Evolutionary conservation across 2,329 filamentous ascomycete genomes (phyloP).

Genomic region (Teratosphaeria viscida): DNA sequence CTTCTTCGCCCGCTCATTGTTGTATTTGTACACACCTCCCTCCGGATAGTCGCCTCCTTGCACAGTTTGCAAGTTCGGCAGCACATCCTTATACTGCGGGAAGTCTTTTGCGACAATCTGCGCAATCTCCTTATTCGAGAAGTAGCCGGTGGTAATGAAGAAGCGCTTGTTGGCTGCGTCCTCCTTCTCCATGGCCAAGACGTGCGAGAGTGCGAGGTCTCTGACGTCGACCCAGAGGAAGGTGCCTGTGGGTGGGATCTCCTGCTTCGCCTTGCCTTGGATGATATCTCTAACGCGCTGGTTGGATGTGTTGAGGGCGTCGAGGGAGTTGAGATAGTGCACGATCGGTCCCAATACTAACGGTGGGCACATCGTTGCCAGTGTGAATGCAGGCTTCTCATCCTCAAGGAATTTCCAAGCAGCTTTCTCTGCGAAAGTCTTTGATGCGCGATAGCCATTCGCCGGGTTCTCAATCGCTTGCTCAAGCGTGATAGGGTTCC

Average conservation of each 20-base stretch:
- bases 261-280: constrained; percentile 49
- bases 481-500: constrained; percentile 47
- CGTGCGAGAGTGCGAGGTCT: constrained; percentile 53
- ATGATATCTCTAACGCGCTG: constrained; percentile 53
- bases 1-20: constrained; percentile 44
- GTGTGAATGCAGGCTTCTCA: constrained; percentile 40
- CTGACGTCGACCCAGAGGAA: constrained; percentile 40
- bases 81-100: constrained; percentile 39
- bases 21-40: constrained; percentile 43
- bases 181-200: constrained; percentile 47
- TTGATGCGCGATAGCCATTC: constrained; percentile 42
- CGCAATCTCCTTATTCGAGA: constrained; percentile 49
- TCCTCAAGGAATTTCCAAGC: constrained; percentile 44
- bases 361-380: constrained; percentile 41
- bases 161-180: constrained; percentile 51
- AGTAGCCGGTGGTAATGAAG: constrained; percentile 51
- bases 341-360: constrained; percentile 42
- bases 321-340: constrained; percentile 52
- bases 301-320: constrained; percentile 64
- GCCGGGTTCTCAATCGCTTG: constrained; percentile 35
- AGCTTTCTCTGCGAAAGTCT: constrained; percentile 51
- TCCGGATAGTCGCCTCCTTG: constrained; percentile 37
- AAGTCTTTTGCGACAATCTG: constrained; percentile 47
- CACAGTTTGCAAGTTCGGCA: constrained; percentile 33
- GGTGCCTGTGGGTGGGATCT: constrained; percentile 45